Percentiles rank a stretch among this genome's conserved stretches.
These are phyloP conservation scores for Trypanosoma platydactyli DNA, from an alignment of 208 protist genomes.

Conservation along the genomic window DNA sequence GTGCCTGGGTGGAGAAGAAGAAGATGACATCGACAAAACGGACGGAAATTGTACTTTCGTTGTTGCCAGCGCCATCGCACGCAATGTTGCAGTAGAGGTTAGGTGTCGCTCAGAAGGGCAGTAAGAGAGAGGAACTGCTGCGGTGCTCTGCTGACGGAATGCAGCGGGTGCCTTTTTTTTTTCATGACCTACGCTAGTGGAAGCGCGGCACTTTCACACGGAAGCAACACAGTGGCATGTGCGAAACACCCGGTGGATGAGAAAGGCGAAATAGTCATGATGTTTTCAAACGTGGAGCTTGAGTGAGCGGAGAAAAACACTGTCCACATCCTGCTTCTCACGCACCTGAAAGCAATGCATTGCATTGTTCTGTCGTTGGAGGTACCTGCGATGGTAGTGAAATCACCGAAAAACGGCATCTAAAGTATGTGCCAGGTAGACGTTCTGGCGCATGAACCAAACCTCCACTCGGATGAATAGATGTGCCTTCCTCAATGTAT, in stretches of 20 bases:
- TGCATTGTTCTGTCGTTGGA: slow-evolving; percentile 16
- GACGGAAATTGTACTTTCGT: background rate
- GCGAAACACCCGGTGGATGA: slow-evolving; percentile 5
- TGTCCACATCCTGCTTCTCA: slow-evolving; percentile 23
- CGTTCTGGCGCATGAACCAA: background rate
- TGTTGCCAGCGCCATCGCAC: background rate
- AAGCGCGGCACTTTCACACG: slow-evolving; percentile 14
- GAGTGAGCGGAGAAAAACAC: slow-evolving; percentile 15
- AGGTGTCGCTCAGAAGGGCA: background rate
- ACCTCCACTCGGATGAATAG: too few species aligned
- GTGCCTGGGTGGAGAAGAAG: background rate
- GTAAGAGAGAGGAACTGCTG: background rate
- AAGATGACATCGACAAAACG: background rate
- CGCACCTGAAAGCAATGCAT: slow-evolving; percentile 23
- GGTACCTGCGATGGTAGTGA: slow-evolving; percentile 10
- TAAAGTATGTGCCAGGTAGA: background rate
- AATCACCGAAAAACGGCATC: slow-evolving; percentile 12
- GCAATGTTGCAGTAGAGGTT: background rate
- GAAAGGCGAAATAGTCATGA: background rate
- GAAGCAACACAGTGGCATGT: slow-evolving; percentile 14
- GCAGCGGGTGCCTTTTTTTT: slow-evolving; percentile 25
- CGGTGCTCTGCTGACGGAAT: slow-evolving; percentile 13
- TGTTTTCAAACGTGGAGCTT: slow-evolving; percentile 23
- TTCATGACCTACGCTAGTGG: slow-evolving; percentile 31
- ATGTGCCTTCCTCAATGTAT: too few species aligned